Conservation (phyloP, 1,284 basidiomycete genomes). For the Mycena citricolor region DNA sequence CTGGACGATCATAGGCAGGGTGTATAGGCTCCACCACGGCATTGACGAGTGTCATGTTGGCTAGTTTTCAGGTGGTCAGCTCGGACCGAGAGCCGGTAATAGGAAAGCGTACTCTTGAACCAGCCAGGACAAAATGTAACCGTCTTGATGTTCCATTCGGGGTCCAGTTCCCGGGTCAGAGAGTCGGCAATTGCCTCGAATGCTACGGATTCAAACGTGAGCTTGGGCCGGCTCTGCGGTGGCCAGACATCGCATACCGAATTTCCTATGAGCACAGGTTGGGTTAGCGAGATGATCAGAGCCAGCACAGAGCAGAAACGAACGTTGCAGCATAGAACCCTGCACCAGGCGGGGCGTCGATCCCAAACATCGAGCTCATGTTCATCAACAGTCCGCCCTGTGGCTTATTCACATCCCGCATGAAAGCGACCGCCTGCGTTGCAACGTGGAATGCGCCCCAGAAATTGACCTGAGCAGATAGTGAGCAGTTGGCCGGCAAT, state of each 20-base stretch:
- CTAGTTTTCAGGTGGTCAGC: slow-evolving; percentile 2
- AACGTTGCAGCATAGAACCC: slow-evolving; percentile 21
- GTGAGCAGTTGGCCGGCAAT: neutral
- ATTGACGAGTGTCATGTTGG: slow-evolving; percentile 21
- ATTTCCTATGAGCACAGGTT: no score
- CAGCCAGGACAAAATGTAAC: slow-evolving; percentile 18
- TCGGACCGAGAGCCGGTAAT: neutral
- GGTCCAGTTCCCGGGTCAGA: slow-evolving; percentile 16
- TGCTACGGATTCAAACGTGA: slow-evolving; percentile 9
- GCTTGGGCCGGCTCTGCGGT: no score
- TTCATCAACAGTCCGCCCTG: slow-evolving; percentile 16
- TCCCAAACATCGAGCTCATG: slow-evolving; percentile 24
- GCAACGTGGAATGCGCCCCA: slow-evolving; percentile 18
- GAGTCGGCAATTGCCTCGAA: slow-evolving; percentile 18
- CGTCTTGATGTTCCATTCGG: slow-evolving; percentile 22
- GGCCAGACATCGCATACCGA: no score
- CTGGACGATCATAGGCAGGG: slow-evolving; percentile 18
- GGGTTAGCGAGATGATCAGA: neutral
- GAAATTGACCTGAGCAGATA: slow-evolving; percentile 14
- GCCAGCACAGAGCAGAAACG: neutral
- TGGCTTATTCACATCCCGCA: slow-evolving; percentile 19
- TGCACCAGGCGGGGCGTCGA: slow-evolving; percentile 16
- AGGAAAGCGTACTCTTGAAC: slow-evolving; percentile 17
- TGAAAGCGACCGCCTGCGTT: slow-evolving; percentile 14
- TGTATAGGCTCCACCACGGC: slow-evolving; percentile 17